Base-by-base conservation (phyloP, 208 protist species). In the Naegleria fowleri region DNA sequence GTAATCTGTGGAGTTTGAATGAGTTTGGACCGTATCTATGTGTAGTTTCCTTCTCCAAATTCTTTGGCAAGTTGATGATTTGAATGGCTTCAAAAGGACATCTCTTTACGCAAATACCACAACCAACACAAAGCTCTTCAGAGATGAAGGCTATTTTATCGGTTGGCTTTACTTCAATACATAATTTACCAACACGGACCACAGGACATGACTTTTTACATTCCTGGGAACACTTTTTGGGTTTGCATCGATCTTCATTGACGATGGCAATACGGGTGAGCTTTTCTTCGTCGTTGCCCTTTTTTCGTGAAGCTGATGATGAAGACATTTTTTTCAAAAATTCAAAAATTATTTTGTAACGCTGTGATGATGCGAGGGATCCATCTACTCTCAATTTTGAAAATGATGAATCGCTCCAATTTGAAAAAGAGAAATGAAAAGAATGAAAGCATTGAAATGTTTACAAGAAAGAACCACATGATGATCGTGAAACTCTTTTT, bases 1-100 rank as follows among this genome's bases (percentile, higher is more conserved):
- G 99, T 33, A 99, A n/a, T 38, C 98, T 94, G 92, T 99, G 99
- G 16, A 99, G 96, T 95, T 99, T 99, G 96, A 99, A 99, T 58
- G 97, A 96, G 95, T 99, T 99, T 52, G 98, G 95, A 52, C 98
- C 97, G 94, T 99, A 99, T 90, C 99, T 96, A 94, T 99, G 99
- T 0, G 99, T 99, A 13, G 98, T 99, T 43, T 99, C 93, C 43
- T 93, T 96, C 48, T 98, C 96, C 36, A 99, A 95, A 93, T 99
- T 98, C 51, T 97, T 99, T 43, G 99, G 99, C 51, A 99, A 94
- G 94, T 99, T 99, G 94, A 99, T 99, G 93, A 99, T 99, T 90
- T 95, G 95, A 94, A 99, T 99, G 75, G 99, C 99, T 88, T 99
- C 97, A 92, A 99, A 99, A 29, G 99, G 99, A 94, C 99, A 99